Evolutionary conservation across 1,284 basidiomycete genomes (phyloP), one percentile per base, ranked within the genome.

Genomic region (Thecaphora frezii): DNA sequence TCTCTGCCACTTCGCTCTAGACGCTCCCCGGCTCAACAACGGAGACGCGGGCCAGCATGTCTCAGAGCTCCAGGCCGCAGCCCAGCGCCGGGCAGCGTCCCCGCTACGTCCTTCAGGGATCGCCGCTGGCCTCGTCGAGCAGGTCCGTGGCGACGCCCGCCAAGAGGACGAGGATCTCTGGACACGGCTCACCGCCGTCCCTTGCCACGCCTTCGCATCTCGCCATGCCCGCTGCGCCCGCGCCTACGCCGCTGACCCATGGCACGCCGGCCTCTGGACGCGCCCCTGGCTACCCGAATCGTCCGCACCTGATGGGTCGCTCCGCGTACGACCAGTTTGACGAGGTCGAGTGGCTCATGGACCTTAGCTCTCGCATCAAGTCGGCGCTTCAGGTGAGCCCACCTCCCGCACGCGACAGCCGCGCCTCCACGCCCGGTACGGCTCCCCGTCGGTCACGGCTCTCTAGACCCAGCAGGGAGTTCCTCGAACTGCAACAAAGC

Each of bases 281-380:
- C n/a, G n/a, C n/a, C n/a, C n/a, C n/a, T n/a, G n/a, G n/a, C n/a
- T n/a, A n/a, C n/a, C n/a, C n/a, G n/a, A n/a, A n/a, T n/a, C n/a
- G n/a, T n/a, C n/a, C n/a, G n/a, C n/a, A n/a, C n/a, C 38, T 39
- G 38, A 18, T n/a, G 9, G 38, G 38, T 8, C 38, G 9, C 7
- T 63, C 64, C 3, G 64, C 64, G 25, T 67, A 67, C 28, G 50
- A 67, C n/a, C 50, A 49, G 45, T 67, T 67, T 45, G 54, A 67
- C 23, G 59, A 67, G 21, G 54, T 67, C 19, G 46, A 54, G 4
- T 67, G 64, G 64, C 45, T 63, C 43, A 52, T 67, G 36, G 48
- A 67, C 43, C 51, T 67, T 10, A 62, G 52, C 46, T 58, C 64
- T 2, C 58, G 64, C 23, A 66, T 66, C 49, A 51, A 50, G n/a